Base-by-base conservation (phyloP, 2,329 filamentous ascomycete species). In the Arthroderma sp. region DNA sequence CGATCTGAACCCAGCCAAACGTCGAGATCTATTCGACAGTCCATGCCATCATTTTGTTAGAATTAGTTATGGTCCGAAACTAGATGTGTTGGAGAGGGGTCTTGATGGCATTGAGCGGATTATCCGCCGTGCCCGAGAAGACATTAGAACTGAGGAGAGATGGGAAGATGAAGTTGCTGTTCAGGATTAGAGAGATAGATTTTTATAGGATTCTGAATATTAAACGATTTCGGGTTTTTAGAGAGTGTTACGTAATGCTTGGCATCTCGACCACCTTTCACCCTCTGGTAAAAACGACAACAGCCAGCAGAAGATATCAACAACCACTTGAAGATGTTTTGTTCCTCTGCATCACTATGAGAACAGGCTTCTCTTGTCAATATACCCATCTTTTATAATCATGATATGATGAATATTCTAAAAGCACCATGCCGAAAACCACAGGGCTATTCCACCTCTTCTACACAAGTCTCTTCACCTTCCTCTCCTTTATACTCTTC, bases 11-110 rank as follows among this genome's bases (percentile, higher is more conserved):
- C 89, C 89, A 3, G 82, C 83, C 32, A 83, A 86, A 63, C 76
- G 89, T 52, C 75, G 89, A 61, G 89, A 96, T 64, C 66, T 96
- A 54, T 96, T 96, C 54, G 89, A 96, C 67, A 86, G 79, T 54
- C 89, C 89, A 48, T 95, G 89, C 66, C 89, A 96, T 66, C 83
- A 91, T 67, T 93, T 89, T 61, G 83, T 93, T 29, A 76, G 86
- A 43, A 75, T 93, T 55, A 86, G 82, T 45, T 94, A 91, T 59
- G 86, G 86, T 0, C 86, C 86, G 3, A 80, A 75, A 57, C 83
- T 89, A 79, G 83, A 88, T 7, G 76, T 78, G 34, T 68, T 93
- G 46, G 79, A 82, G 72, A 78, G 74, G 66, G 86, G 86, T 31
- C 73, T 89, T 49, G 84, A 94, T 60, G 85, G 82, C 36, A 89